Evolutionary conservation across 805 yeast species (phyloP).

Genomic region (Grigorovia yakushimaensis): DNA sequence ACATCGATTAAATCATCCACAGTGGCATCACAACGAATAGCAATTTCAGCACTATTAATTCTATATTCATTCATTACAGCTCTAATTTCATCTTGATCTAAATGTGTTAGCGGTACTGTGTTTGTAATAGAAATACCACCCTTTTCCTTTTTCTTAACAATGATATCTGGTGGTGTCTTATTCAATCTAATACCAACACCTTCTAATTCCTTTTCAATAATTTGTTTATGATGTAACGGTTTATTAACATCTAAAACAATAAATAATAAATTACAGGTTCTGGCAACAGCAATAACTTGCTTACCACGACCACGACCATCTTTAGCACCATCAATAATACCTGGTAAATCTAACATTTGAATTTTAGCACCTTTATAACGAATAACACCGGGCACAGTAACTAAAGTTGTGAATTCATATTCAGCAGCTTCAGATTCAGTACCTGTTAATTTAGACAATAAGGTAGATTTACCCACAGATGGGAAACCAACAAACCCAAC

Average conservation of each 20-base stretch:
- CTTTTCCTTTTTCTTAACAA: constrained; percentile 84
- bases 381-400: constrained; percentile 95
- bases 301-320: constrained; percentile 90
- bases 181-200: constrained; percentile 96
- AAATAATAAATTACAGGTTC: constrained; percentile 89
- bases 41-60: constrained; percentile 91
- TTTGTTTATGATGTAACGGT: constrained; percentile 87
- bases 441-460: constrained; percentile 82
- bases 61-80: constrained; percentile 96
- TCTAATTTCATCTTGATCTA: constrained; percentile 85
- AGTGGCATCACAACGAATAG: constrained; percentile 94
- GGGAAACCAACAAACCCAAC: constrained; percentile 99
- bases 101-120: constrained; percentile 84
- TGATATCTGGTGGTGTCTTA: constrained; percentile 84
- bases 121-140: constrained; percentile 94
- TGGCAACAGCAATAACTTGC: constrained; percentile 98
- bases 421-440: constrained; percentile 97
- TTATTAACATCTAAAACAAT: constrained; percentile 93
- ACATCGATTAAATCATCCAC: constrained; percentile 95
- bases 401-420: constrained; percentile 92
- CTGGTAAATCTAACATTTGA: constrained; percentile 90
- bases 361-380: constrained; percentile 95
- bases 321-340: constrained; percentile 84
- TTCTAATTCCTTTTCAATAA: constrained; percentile 90
- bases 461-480: constrained; percentile 78